Evolutionary conservation across 495 filamentous ascomycete genomes (phyloP).

Genomic region (Astrothelium subdiscretum): DNA sequence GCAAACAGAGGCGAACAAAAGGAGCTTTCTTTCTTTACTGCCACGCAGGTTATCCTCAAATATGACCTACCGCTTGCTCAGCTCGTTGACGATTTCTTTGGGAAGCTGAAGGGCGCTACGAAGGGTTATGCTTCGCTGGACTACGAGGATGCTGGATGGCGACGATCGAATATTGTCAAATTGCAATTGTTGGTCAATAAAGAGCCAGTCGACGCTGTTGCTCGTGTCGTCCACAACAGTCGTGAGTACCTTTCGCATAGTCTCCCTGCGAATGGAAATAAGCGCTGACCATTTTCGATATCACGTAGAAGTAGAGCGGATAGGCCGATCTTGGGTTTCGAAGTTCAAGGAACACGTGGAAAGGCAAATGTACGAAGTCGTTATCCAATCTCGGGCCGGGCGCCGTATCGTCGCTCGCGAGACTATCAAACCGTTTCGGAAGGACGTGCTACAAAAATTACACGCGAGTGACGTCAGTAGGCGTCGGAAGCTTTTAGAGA

Average conservation of each 20-base stretch:
- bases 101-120: constrained; percentile 83
- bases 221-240: constrained; percentile 63
- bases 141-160: constrained; percentile 90
- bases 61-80: constrained; percentile 81
- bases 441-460: constrained; percentile 86
- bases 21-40: constrained; percentile 77
- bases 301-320: constrained; percentile 54
- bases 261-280: neutral
- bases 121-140: constrained; percentile 77
- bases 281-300: neutral
- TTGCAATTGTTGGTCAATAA: constrained; percentile 91
- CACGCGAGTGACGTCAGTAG: constrained; percentile 81
- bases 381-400: constrained; percentile 87
- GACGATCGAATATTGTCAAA: constrained; percentile 68
- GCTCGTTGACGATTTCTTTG: constrained; percentile 94
- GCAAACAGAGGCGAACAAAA: constrained; percentile 75
- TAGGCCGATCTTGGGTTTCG: constrained; percentile 77
- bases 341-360: constrained; percentile 98
- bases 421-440: constrained; percentile 92
- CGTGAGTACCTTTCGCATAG: neutral
- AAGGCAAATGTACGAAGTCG: constrained; percentile 87
- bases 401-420: constrained; percentile 79
- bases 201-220: constrained; percentile 84
- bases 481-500: constrained; percentile 79
- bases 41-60: constrained; percentile 91